Evolutionary conservation across 2,329 filamentous ascomycete species (phyloP), one percentile per base, ranked within the genome.

Genomic region (Ascosphaera apis): DNA sequence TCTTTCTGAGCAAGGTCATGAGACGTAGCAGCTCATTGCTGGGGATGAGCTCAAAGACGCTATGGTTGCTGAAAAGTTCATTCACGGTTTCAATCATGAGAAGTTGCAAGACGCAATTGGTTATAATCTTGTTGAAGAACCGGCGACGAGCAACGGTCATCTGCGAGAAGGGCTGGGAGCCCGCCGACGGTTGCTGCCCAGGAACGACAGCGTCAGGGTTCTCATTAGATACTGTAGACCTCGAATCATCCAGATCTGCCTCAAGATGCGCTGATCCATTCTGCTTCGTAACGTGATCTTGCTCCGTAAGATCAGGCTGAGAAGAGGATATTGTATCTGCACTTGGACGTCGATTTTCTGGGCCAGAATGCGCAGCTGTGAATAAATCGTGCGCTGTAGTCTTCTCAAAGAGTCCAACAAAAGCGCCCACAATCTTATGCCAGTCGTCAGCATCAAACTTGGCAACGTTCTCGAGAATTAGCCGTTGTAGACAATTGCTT

Each of bases 1-100:
- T 88, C 52, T 91, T 88, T 59, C 98, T 98, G 19, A 99, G 66
- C 1, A 98, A 66, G 1, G 70, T 72, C 91, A 98, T 99, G 11
- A 99, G 65, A 2, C 84, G 75, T 15, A 99, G 65, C 0, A 99
- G 71, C 51, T 95, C 83, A 7, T 69, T 62, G 0, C 83, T 92
- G 0, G 88, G 91, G 28, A 98, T 98, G 52, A 91, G 75, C 4
- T 74, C 67, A 52, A 98, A 98, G 12, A 98, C 91, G 1, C 79
- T 72, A 51, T 95, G 84, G 54, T 95, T 98, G 46, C 83, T 91
- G 61, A 98, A 98, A 34, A 99, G 72, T 55, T 99, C 91, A 49
- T 91, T 91, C 31, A 99, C 91, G 0, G 91, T 99, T 55, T 98
- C 91, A 47, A 98, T 98, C 83, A 98, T 98, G 43, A 99, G 72